Percentiles rank a stretch among this genome's conserved stretches.
These are phyloP conservation scores for Tylopilus cervinicoccineus DNA, from an alignment of 768 basidiomycete species.

Conservation along the genomic window DNA sequence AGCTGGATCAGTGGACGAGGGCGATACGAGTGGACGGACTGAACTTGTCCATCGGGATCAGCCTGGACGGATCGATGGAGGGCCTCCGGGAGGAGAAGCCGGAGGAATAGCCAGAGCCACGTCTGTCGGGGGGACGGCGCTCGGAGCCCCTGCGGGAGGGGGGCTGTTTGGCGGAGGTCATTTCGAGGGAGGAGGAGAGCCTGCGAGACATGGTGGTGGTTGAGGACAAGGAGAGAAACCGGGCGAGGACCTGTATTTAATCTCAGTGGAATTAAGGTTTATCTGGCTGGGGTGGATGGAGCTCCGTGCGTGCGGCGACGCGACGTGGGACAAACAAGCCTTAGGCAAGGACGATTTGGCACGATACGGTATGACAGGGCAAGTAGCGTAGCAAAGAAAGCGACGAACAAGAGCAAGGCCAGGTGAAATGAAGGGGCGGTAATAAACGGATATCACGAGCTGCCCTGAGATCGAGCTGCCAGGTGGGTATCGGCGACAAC, in stretches of 20 bases:
- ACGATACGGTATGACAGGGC: slow-evolving; percentile 3
- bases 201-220: slow-evolving; percentile 26
- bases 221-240: background rate
- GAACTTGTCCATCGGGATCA: slow-evolving; percentile 80
- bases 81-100: slow-evolving; percentile 56
- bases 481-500: slow-evolving; percentile 11
- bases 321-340: slow-evolving; percentile 9
- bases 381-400: slow-evolving; percentile 11
- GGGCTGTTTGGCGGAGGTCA: slow-evolving; percentile 28
- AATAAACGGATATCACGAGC: slow-evolving; percentile 28
- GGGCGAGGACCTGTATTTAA: slow-evolving; percentile 5
- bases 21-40: slow-evolving; percentile 10
- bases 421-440: slow-evolving; percentile 23
- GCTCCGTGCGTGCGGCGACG: background rate
- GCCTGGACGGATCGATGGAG: slow-evolving; percentile 74
- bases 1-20: slow-evolving; percentile 8
- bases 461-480: slow-evolving; percentile 17
- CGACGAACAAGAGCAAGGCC: slow-evolving; percentile 9
- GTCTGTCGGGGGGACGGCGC: slow-evolving; percentile 42
- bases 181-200: slow-evolving; percentile 28
- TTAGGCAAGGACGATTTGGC: background rate
- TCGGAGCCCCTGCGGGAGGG: slow-evolving; percentile 44
- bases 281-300: background rate
- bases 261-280: slow-evolving; percentile 15
- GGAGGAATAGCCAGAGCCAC: slow-evolving; percentile 42